These are phyloP conservation scores for Nicotiana paniculata DNA, from an alignment of 257 asterid species.

Conservation along the genomic window DNA sequence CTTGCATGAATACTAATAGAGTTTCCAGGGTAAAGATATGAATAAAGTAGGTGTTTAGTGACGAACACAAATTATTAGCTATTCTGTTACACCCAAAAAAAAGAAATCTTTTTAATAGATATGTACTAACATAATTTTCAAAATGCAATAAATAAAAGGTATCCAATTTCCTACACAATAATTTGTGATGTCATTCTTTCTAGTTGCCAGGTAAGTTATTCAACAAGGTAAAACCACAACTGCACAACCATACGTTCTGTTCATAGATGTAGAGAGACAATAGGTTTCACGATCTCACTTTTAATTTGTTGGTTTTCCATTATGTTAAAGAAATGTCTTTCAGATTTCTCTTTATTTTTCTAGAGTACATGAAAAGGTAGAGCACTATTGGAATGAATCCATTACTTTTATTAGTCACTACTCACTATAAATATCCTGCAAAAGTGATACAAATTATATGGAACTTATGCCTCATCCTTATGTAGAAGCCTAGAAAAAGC, in stretches of 20 bases:
- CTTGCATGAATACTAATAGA: not conserved
- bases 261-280: not conserved
- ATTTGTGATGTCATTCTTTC: not conserved
- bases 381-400: not conserved
- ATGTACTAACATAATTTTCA: not conserved
- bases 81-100: not conserved
- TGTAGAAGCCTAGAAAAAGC: not conserved
- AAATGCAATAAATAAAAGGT: not conserved
- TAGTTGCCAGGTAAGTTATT: not conserved
- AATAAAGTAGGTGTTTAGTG: not conserved
- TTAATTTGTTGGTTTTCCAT: not conserved
- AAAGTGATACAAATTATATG: not conserved
- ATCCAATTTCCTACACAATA: not conserved
- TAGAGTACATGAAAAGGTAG: not conserved
- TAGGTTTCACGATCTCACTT: not conserved
- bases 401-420: not conserved
- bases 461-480: not conserved
- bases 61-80: not conserved
- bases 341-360: not conserved
- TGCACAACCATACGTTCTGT: not conserved
- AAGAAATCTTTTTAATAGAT: not conserved
- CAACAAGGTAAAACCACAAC: not conserved
- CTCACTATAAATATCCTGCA: not conserved
- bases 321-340: not conserved
- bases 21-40: not conserved